Conservation (phyloP, 805 yeast species). For the Metschnikowia borealis region DNA sequence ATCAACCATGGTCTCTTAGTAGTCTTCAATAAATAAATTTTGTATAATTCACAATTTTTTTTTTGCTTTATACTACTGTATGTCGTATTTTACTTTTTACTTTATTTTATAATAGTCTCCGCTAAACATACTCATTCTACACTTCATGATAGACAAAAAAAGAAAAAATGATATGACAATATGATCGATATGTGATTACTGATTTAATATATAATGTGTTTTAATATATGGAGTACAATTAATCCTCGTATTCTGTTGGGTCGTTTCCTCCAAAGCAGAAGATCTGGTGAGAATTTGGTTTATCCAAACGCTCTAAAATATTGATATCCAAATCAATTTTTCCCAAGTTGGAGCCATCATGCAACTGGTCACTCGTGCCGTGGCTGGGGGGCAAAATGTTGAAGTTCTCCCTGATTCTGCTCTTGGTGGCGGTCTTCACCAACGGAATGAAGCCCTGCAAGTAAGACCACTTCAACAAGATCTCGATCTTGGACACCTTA, state of each 20-base stretch:
- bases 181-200: too few species aligned
- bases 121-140: too few species aligned
- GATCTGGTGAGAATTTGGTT: conserved; percentile 33
- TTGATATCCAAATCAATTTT: conserved; percentile 39
- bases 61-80: too few species aligned
- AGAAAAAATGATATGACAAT: not conserved
- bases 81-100: too few species aligned
- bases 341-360: conserved; percentile 25
- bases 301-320: conserved; percentile 33
- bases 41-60: too few species aligned
- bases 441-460: conserved; percentile 69
- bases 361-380: conserved; percentile 22
- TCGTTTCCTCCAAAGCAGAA: conserved; percentile 32
- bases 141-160: too few species aligned
- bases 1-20: too few species aligned
- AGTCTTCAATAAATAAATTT: too few species aligned
- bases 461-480: conserved; percentile 68
- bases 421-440: conserved; percentile 57
- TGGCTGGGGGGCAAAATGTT: conserved; percentile 42
- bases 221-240: not conserved
- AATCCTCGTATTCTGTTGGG: conserved; percentile 18
- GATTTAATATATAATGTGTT: too few species aligned
- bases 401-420: conserved; percentile 52
- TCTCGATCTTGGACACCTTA: conserved; percentile 53
- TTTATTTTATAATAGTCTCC: too few species aligned